Evolutionary conservation across 768 basidiomycete species (phyloP).

Genomic region (Pisolithus orientalis): DNA sequence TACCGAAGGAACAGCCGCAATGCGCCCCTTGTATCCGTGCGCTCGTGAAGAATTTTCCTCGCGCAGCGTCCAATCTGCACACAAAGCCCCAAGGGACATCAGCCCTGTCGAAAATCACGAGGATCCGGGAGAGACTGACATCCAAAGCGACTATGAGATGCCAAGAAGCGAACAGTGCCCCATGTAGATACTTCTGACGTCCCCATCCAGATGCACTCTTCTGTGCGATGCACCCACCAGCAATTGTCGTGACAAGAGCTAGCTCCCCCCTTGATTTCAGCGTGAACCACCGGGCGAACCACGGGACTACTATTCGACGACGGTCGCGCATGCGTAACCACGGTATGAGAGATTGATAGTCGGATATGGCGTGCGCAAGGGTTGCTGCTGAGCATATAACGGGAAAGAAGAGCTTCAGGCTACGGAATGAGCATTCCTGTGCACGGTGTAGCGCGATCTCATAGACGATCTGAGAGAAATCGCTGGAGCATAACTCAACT

Average conservation of each 20-base stretch:
- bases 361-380: neutral
- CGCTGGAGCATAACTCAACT: too few species aligned
- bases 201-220: neutral
- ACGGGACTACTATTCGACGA: neutral
- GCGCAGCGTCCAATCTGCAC: neutral
- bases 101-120: neutral
- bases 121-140: neutral
- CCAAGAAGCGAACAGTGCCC: neutral
- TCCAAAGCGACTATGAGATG: neutral
- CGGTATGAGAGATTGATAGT: neutral
- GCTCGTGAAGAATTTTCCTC: neutral
- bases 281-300: neutral
- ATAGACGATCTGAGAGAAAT: too few species aligned
- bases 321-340: neutral
- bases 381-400: neutral
- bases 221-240: neutral
- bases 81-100: neutral
- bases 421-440: too few species aligned
- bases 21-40: neutral
- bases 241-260: neutral
- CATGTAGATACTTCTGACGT: neutral
- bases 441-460: too few species aligned
- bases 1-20: neutral
- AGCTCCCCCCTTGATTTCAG: neutral
- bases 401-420: neutral